Conservation (phyloP, 495 filamentous ascomycete species). For the Penicillium simplicissimum region DNA sequence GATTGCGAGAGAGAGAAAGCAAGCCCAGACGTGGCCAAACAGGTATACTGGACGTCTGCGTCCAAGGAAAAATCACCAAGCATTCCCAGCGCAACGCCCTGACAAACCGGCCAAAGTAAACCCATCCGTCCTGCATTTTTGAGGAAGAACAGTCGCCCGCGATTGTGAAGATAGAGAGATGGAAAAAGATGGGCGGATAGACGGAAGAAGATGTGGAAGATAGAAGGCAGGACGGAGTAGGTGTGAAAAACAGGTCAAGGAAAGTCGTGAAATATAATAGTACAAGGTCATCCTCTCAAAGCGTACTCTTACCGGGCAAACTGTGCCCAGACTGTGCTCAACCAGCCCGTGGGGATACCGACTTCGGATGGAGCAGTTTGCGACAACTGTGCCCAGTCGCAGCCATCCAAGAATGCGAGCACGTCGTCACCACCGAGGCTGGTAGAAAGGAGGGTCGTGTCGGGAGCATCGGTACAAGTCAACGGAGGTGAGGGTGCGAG, state of each 20-base stretch:
- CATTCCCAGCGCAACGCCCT: background rate
- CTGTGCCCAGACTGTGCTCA: constrained; percentile 44
- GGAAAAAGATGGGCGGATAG: background rate
- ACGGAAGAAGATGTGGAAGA: background rate
- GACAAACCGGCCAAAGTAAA: background rate
- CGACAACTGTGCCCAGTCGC: constrained; percentile 41
- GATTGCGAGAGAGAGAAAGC: background rate
- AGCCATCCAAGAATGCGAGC: constrained; percentile 48
- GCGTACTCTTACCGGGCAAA: constrained; percentile 27
- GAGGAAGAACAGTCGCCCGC: constrained; percentile 1
- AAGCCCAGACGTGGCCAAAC: background rate
- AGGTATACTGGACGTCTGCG: background rate
- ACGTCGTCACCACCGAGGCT: constrained; percentile 51
- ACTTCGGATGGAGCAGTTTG: constrained; percentile 36
- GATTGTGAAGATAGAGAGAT: background rate
- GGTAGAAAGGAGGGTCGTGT: constrained; percentile 34
- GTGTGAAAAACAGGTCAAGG: constrained; percentile 2
- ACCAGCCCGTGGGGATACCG: constrained; percentile 42
- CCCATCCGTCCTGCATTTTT: background rate
- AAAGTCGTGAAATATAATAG: constrained; percentile 27
- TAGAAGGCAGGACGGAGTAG: background rate
- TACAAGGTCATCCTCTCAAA: constrained; percentile 12
- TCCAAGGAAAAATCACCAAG: background rate
- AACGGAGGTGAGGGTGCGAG: constrained; percentile 41
- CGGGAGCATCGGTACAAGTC: constrained; percentile 35